Percentiles rank a stretch among this genome's conserved stretches.
phyloP scores from a whole-genome alignment of 495 filamentous ascomycete genomes.

The Pyrenopolyporus hunteri region DNA sequence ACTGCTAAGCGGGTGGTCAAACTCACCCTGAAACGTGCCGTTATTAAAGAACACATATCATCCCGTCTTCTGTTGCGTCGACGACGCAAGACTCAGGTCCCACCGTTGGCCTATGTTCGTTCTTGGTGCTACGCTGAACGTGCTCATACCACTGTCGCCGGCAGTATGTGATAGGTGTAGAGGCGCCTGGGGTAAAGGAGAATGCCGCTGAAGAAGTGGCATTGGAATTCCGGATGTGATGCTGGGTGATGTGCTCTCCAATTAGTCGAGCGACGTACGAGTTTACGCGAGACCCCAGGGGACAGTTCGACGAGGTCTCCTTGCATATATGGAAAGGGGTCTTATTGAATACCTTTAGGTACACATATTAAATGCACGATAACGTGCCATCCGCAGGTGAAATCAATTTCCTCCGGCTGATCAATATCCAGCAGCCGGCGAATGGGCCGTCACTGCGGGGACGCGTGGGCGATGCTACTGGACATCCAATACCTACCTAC shows the following conservation, averaged over 20 bases:
- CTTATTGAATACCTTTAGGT: not conserved
- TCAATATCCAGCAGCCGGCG: conserved; percentile 27
- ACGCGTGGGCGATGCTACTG: conserved; percentile 23
- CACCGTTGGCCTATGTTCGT: conserved; percentile 10
- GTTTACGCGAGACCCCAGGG: conserved; percentile 21
- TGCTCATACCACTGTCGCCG: conserved; percentile 25
- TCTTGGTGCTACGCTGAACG: conserved; percentile 24
- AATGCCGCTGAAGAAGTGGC: conserved; percentile 15
- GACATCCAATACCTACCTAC: conserved; percentile 5
- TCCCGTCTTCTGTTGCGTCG: conserved; percentile 8
- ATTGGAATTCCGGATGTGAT: conserved; percentile 13
- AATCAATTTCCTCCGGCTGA: conserved; percentile 34
- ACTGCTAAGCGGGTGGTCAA: conserved; percentile 9
- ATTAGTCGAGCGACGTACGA: conserved; percentile 32
- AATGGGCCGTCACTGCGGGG: conserved; percentile 37
- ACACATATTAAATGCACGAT: conserved; percentile 17
- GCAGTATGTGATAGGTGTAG: conserved; percentile 15
- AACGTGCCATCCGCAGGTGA: conserved; percentile 33
- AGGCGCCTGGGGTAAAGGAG: conserved; percentile 4
- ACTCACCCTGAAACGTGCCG: conserved; percentile 20
- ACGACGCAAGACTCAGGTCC: conserved; percentile 7
- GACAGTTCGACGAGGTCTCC: conserved; percentile 32
- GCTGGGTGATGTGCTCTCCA: conserved; percentile 34
- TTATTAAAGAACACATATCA: conserved; percentile 4
- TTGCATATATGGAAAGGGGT: conserved; percentile 30